These are phyloP conservation scores for Hortaea sp. DNA, from an alignment of 2,329 filamentous ascomycete species.

Conservation along the genomic window DNA sequence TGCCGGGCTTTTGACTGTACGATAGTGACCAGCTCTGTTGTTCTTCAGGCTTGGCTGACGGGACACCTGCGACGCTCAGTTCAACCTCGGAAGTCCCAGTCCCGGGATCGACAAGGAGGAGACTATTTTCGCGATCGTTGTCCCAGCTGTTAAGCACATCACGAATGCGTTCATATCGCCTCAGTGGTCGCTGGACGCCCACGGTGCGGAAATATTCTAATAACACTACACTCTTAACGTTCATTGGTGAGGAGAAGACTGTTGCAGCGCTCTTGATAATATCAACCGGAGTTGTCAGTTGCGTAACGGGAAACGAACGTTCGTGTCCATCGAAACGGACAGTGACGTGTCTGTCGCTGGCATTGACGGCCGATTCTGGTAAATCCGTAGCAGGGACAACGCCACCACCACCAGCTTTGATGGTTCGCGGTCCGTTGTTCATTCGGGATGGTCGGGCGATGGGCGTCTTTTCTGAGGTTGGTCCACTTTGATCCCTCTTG, in stretches of 20 bases:
- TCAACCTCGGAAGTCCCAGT: slow-evolving; percentile 44
- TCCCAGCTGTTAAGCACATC: slow-evolving; percentile 94
- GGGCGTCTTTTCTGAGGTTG: slow-evolving; percentile 9
- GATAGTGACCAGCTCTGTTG: slow-evolving; percentile 60
- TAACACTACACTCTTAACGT: slow-evolving; percentile 57
- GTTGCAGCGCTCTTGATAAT: slow-evolving; percentile 59
- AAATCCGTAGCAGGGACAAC: slow-evolving; percentile 56
- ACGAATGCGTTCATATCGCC: slow-evolving; percentile 75
- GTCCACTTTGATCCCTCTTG: slow-evolving; percentile 12
- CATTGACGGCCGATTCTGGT: slow-evolving; percentile 70
- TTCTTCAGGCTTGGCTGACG: slow-evolving; percentile 53
- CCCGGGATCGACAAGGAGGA: slow-evolving; percentile 55
- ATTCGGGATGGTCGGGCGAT: slow-evolving; percentile 12
- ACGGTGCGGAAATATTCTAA: slow-evolving; percentile 66
- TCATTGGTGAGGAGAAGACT: slow-evolving; percentile 53
- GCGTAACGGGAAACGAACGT: slow-evolving; percentile 60
- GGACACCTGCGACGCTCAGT: slow-evolving; percentile 56
- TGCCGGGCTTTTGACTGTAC: slow-evolving; percentile 70
- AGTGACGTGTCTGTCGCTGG: slow-evolving; percentile 61
- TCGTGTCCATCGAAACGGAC: slow-evolving; percentile 62
- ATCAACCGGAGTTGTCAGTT: slow-evolving; percentile 64
- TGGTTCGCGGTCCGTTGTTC: slow-evolving; percentile 22
- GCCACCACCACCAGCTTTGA: slow-evolving; percentile 36
- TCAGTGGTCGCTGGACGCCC: slow-evolving; percentile 70
- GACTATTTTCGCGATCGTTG: slow-evolving; percentile 62